Evolutionary conservation across 305 asterid species (phyloP).

Genomic region (Euphrasia arctica): DNA sequence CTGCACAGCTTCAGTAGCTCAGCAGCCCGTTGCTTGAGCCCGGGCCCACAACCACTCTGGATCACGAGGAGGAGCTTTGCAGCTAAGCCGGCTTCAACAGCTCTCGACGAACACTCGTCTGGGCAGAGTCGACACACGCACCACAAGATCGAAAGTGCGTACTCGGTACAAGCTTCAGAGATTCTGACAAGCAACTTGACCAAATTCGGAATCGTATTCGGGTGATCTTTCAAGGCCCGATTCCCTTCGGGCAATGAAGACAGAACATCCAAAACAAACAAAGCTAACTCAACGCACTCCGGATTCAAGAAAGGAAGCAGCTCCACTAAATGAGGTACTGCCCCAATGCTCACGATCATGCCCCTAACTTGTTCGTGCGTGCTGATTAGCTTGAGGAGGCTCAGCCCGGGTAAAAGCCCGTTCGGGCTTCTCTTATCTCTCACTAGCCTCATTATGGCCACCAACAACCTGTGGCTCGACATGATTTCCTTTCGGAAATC

Average conservation of each 20-base stretch:
- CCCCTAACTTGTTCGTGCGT: slow-evolving; percentile 34
- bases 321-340: slow-evolving; percentile 47
- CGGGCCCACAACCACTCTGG: slow-evolving; percentile 52
- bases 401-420: slow-evolving; percentile 44
- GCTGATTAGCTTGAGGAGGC: slow-evolving; percentile 45
- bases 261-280: slow-evolving; percentile 39
- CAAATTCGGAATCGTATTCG: slow-evolving; percentile 37
- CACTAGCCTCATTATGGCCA: slow-evolving; percentile 49
- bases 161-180: slow-evolving; percentile 52
- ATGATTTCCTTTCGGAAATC: slow-evolving; percentile 41
- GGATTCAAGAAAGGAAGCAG: slow-evolving; percentile 34
- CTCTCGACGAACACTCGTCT: slow-evolving; percentile 46
- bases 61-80: slow-evolving; percentile 61
- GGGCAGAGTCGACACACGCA: slow-evolving; percentile 47
- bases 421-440: slow-evolving; percentile 44
- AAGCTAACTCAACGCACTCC: slow-evolving; percentile 47
- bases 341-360: slow-evolving; percentile 52
- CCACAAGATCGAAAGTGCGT: slow-evolving; percentile 50
- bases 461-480: slow-evolving; percentile 43
- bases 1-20: slow-evolving; percentile 69
- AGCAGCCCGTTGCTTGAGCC: slow-evolving; percentile 50
- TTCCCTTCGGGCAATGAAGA: slow-evolving; percentile 48
- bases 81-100: slow-evolving; percentile 59
- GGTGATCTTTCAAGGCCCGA: slow-evolving; percentile 47
- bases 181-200: slow-evolving; percentile 46